phyloP scores from a whole-genome alignment of 306 rosid genomes.

The Trichosanthes truncata region DNA sequence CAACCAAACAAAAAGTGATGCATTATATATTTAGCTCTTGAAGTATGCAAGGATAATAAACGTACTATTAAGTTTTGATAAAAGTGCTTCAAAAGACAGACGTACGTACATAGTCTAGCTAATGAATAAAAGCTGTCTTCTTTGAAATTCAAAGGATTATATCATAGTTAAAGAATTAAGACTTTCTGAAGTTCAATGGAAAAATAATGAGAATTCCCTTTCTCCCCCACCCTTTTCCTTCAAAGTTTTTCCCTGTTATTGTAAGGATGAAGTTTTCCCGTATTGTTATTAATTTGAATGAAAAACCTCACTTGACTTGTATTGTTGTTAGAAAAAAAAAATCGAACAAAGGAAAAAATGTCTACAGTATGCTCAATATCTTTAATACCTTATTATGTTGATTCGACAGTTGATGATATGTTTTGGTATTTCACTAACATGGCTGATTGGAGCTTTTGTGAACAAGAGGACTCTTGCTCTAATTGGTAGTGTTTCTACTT shows the following conservation, averaged over 20 bases:
- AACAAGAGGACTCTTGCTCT: slow-evolving; percentile 43
- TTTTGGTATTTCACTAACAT: slow-evolving; percentile 43
- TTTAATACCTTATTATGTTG: slow-evolving; percentile 4
- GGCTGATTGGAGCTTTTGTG: slow-evolving; percentile 39
- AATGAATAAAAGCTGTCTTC: not conserved
- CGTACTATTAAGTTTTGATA: not conserved
- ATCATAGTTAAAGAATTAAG: not conserved
- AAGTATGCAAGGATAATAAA: not conserved
- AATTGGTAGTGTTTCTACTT: slow-evolving; percentile 25
- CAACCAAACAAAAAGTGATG: not conserved
- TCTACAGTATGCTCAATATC: not conserved
- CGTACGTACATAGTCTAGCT: not conserved
- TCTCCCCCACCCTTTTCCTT: not conserved
- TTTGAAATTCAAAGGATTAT: not conserved
- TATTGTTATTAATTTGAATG: not conserved
- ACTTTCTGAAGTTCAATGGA: not conserved
- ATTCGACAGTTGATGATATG: slow-evolving; percentile 44
- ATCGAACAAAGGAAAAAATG: no score
- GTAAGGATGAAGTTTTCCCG: not conserved
- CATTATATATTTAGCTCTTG: not conserved
- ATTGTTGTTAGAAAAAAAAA: no score
- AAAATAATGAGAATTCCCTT: not conserved
- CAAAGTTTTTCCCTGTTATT: not conserved
- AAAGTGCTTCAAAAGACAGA: not conserved
- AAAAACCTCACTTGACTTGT: not conserved